Evolutionary conservation across 176 grass and related monocot species (phyloP), one percentile per base, ranked within the genome.

Genomic region (Cymbopogon citratus): DNA sequence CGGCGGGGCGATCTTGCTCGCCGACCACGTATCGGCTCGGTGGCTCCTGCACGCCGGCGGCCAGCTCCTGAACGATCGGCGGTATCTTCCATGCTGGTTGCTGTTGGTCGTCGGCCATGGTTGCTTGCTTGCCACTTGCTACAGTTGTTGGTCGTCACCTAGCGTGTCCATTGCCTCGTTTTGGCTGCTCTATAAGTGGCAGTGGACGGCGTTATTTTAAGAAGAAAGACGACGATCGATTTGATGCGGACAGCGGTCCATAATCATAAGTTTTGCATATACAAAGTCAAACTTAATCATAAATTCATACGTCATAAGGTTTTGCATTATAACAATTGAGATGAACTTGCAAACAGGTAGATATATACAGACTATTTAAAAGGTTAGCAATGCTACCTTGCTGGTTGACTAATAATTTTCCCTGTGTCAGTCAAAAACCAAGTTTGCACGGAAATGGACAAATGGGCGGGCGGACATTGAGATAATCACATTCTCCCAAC

Each of bases 41-140:
- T 40, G 87, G 65, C 68, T 78, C 71, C 60, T 35, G 65, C 41
- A 78, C 69, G 36, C 57, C 28, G 9, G 29, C 63, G 31, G 59
- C 84, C 14, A 89, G 87, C 74, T 92, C 72, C 66, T 92, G 87
- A 66, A 92, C 87, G 44, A 76, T 78, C 54, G 73, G 26, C 9
- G 68, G 76, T 41, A 80, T 40, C 67, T 80, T 85, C 12, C 76
- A 66, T 54, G 41, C 40, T 23, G 65, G 9, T 38, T 85, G 56
- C n/a, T n/a, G 31, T 33, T 33, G 31, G 16, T 51, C 68, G 19
- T 64, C 44, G 36, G 84, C 68, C 84, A 86, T 86, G 57, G 24
- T 31, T 31, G 56, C 67, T 73, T 63, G 0, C 8, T 79, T 39
- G 51, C 19, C 6, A 39, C 0, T 41, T 1, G 36, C 36, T 69